Conservation (phyloP, 2,329 filamentous ascomycete genomes). For the Amauroascus verrucosus region DNA sequence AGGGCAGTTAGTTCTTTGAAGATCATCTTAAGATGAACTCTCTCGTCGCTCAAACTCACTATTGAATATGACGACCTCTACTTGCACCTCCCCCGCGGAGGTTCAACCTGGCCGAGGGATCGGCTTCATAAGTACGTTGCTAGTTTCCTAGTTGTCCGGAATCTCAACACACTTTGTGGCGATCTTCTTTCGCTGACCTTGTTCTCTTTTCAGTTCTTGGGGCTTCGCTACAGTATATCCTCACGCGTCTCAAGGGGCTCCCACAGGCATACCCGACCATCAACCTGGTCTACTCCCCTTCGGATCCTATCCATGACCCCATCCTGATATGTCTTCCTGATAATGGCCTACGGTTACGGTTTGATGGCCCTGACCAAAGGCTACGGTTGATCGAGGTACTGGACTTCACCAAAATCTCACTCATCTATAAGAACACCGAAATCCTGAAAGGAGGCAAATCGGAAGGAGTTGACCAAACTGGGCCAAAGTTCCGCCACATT, state of each 20-base stretch:
- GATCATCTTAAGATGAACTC: constrained; percentile 2
- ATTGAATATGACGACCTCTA: constrained; percentile 27
- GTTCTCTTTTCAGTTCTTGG: constrained; percentile 59
- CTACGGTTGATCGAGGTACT: constrained; percentile 81
- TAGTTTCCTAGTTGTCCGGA: constrained; percentile 4
- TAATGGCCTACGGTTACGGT: constrained; percentile 82
- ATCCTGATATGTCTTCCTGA: constrained; percentile 65
- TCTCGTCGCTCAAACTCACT: background rate
- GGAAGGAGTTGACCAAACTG: constrained; percentile 30
- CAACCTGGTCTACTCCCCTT: constrained; percentile 69
- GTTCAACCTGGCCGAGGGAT: constrained; percentile 57
- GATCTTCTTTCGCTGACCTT: background rate
- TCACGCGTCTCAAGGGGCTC: constrained; percentile 80
- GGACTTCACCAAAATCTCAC: constrained; percentile 75
- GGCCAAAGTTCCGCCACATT: constrained; percentile 76
- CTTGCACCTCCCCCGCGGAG: constrained; percentile 38
- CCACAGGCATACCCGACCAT: constrained; percentile 72
- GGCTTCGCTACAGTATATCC: constrained; percentile 78
- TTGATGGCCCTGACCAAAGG: constrained; percentile 87
- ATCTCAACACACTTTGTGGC: background rate
- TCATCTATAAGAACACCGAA: constrained; percentile 73
- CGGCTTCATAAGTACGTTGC: constrained; percentile 47
- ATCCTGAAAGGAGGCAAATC: constrained; percentile 51
- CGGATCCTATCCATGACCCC: constrained; percentile 62
- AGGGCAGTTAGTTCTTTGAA: background rate